Conservation (phyloP, 352 stramenopile genomes). For the Phytophthora sansomeana region DNA sequence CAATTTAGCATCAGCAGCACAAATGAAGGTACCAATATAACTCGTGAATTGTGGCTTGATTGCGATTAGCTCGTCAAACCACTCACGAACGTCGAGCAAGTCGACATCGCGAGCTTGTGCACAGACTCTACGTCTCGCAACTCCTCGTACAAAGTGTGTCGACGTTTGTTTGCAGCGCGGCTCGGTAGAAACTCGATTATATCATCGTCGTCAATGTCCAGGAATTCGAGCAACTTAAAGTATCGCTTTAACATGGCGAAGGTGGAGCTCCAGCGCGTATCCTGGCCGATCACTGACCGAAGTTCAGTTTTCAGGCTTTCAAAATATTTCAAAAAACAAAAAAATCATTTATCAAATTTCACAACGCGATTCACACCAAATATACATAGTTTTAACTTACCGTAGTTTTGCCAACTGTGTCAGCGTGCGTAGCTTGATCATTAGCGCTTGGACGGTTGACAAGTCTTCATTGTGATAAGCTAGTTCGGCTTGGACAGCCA, state of each 20-base stretch:
- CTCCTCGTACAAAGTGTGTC: background rate
- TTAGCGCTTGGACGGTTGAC: background rate
- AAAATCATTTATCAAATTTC: background rate
- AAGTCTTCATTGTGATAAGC: conserved; percentile 1
- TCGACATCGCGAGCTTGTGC: no score
- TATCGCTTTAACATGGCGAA: background rate
- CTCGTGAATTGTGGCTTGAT: no score
- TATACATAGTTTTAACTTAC: background rate
- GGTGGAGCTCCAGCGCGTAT: background rate
- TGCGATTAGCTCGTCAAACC: no score
- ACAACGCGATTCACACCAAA: background rate
- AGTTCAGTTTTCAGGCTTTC: background rate
- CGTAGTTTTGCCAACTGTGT: conserved; percentile 5
- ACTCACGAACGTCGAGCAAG: no score
- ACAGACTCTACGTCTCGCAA: no score
- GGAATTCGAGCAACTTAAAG: background rate
- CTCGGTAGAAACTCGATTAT: background rate
- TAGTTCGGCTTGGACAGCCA: background rate
- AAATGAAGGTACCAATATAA: no score
- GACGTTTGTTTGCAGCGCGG: background rate
- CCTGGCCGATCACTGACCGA: background rate
- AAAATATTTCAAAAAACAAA: no score
- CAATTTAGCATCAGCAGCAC: no score
- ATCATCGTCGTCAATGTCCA: background rate
- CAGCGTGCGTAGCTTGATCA: conserved; percentile 8